Evolutionary conservation across 768 basidiomycete genomes (phyloP).

Genomic region (Pulveroboletus sp.): DNA sequence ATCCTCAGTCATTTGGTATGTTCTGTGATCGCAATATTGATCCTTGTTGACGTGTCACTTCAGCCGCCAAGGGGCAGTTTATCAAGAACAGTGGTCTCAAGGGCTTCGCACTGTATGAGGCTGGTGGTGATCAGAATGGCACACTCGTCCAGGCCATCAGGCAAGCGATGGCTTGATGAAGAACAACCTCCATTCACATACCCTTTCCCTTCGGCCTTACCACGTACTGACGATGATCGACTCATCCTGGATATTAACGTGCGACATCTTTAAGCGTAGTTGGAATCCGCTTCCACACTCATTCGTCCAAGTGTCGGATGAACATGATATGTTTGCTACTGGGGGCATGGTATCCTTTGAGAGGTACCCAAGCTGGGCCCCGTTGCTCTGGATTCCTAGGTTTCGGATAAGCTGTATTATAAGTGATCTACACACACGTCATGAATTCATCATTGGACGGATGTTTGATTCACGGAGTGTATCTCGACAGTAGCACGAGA

Average conservation of each 20-base stretch:
- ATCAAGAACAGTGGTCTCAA: slow-evolving; percentile 32
- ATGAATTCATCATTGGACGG: neutral
- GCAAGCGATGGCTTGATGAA: slow-evolving; percentile 21
- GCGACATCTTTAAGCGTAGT: neutral
- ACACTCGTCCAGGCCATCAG: slow-evolving; percentile 33
- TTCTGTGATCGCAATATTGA: neutral
- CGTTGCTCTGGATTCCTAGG: neutral
- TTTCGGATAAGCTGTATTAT: neutral
- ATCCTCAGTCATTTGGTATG: slow-evolving; percentile 52
- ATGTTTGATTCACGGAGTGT: too few relatives aligned
- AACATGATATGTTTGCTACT: neutral
- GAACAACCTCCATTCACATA: neutral
- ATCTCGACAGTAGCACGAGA: too few relatives aligned
- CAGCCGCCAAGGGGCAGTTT: slow-evolving; percentile 41
- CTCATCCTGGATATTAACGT: slow-evolving; percentile 11
- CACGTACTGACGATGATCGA: slow-evolving; percentile 17
- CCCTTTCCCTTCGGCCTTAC: slow-evolving; percentile 9
- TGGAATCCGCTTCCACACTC: slow-evolving; percentile 9
- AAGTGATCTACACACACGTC: neutral
- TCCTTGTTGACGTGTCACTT: neutral
- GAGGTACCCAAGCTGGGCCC: slow-evolving; percentile 2
- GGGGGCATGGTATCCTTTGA: slow-evolving; percentile 8
- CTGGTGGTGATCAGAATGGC: slow-evolving; percentile 38
- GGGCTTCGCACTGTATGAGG: slow-evolving; percentile 45
- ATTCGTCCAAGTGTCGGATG: slow-evolving; percentile 17